A percentile compares a stretch with the other conserved stretches of the same genome.
Conservation (phyloP, 108 stramenopile species). For the Fragilaria radians region DNA sequence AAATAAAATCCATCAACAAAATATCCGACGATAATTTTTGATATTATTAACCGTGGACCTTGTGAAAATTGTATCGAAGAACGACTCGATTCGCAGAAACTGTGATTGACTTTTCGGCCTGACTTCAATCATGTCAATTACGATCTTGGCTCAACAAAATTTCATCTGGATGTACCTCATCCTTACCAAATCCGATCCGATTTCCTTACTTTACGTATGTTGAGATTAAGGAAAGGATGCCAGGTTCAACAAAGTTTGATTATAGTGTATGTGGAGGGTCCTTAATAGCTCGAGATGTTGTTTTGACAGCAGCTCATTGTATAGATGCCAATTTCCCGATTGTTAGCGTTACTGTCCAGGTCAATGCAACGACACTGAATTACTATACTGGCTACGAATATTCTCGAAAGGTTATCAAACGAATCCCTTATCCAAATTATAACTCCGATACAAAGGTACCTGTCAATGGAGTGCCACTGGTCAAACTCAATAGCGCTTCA, state of each 20-base stretch:
- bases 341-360: not conserved
- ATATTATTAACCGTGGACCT: too few species aligned
- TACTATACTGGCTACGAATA: not conserved
- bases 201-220: not conserved
- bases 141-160: too few species aligned
- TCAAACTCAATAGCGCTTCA: conserved; percentile 17
- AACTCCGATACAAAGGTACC: not conserved
- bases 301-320: conserved; percentile 29
- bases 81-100: too few species aligned
- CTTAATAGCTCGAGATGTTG: conserved; percentile 15
- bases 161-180: too few species aligned
- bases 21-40: too few species aligned
- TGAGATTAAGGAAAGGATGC: too few species aligned
- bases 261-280: conserved; percentile 2
- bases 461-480: not conserved
- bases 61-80: too few species aligned
- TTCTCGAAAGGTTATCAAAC: not conserved
- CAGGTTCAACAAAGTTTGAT: not conserved
- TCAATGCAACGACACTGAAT: not conserved
- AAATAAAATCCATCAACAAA: too few species aligned
- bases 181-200: not conserved
- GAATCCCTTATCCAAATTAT: conserved; percentile 27
- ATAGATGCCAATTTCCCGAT: not conserved
- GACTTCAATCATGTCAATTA: too few species aligned
- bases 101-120: too few species aligned